phyloP scores from a whole-genome alignment of 2,329 filamentous ascomycete species.

The Aspergillus piperis region DNA sequence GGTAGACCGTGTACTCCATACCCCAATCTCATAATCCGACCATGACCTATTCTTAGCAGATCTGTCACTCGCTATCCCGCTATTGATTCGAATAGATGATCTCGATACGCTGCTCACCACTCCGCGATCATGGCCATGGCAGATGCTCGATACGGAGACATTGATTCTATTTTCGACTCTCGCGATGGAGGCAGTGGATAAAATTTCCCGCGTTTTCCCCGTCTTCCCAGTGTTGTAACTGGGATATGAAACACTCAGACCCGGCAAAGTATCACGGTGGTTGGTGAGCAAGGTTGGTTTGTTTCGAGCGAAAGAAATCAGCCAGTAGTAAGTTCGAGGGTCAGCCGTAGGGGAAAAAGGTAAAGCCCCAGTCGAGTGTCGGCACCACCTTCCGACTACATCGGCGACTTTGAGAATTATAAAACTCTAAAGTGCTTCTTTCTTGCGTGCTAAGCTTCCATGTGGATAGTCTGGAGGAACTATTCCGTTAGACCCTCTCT shows the following conservation, averaged over 20 bases:
- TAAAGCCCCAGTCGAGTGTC: background rate
- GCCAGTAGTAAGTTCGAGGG: background rate
- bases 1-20: background rate
- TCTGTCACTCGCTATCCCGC: background rate
- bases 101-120: background rate
- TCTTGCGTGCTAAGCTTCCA: conserved; percentile 2
- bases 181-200: background rate
- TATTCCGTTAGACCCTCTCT: background rate
- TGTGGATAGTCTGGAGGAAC: background rate
- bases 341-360: background rate
- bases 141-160: background rate
- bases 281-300: background rate
- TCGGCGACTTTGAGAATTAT: background rate
- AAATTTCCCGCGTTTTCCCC: background rate
- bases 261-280: background rate
- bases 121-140: background rate
- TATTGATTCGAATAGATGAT: background rate
- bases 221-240: background rate
- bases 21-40: too few relatives aligned
- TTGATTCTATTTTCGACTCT: background rate
- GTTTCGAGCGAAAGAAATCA: background rate
- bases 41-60: background rate
- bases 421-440: background rate
- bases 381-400: background rate
- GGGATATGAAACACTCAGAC: background rate